Evolutionary conservation across 164 flowering plant genomes (phyloP).

Genomic region (Houttuynia cordata): DNA sequence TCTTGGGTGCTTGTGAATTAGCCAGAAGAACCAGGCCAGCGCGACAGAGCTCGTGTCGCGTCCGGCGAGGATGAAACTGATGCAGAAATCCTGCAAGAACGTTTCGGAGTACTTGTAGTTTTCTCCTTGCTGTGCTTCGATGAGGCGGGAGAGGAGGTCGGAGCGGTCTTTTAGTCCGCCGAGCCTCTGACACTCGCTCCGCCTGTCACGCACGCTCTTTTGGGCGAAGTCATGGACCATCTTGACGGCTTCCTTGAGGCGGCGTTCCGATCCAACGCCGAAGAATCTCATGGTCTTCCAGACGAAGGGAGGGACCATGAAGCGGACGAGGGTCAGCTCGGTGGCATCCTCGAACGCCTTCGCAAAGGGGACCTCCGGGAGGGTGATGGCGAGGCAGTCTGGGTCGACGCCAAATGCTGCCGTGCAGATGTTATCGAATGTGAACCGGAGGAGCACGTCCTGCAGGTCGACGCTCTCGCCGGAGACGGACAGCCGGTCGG

Average conservation of each 20-base stretch:
- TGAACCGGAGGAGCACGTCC: constrained; percentile 25
- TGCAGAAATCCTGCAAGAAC: constrained; percentile 20
- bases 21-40: constrained; percentile 34
- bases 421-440: constrained; percentile 23
- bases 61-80: constrained; percentile 24
- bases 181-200: background rate
- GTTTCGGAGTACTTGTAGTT: constrained; percentile 1
- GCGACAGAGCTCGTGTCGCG: constrained; percentile 25
- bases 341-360: constrained; percentile 22
- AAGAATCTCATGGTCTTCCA: constrained; percentile 30
- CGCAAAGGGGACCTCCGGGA: constrained; percentile 18
- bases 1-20: constrained; percentile 14
- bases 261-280: constrained; percentile 14
- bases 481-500: constrained; percentile 3
- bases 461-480: constrained; percentile 23
- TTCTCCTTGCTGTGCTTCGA: constrained; percentile 4
- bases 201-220: background rate
- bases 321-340: constrained; percentile 18
- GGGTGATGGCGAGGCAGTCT: constrained; percentile 12
- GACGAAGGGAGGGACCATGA: constrained; percentile 15
- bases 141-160: constrained; percentile 7
- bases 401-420: constrained; percentile 18
- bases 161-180: background rate
- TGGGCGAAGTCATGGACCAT: background rate
- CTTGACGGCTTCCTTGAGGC: background rate